Percentiles rank a stretch among this genome's conserved stretches.
These are phyloP conservation scores for Spathaspora girioi DNA, from an alignment of 805 yeast species.

Conservation along the genomic window DNA sequence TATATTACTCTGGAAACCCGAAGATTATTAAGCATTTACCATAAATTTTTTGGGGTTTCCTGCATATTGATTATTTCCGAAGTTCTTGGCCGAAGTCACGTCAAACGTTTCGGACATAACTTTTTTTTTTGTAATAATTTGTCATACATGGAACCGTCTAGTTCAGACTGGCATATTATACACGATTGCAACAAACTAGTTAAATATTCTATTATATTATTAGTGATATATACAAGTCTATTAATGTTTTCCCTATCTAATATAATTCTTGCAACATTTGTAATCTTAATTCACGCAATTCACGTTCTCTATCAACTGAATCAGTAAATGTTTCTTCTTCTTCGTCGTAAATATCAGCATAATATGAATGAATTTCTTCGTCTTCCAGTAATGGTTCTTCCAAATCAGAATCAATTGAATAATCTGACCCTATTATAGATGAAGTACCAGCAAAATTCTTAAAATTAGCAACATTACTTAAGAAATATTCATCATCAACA, in stretches of 20 bases:
- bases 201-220: background rate
- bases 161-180: no score
- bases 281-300: slow-evolving; percentile 34
- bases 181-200: background rate
- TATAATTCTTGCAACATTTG: slow-evolving; percentile 33
- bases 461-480: slow-evolving; percentile 16
- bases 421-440: background rate
- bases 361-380: slow-evolving; percentile 8
- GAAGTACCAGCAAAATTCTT: slow-evolving; percentile 23
- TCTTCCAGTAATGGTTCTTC: slow-evolving; percentile 11
- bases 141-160: no score
- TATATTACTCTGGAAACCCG: no score
- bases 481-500: slow-evolving; percentile 26
- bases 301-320: slow-evolving; percentile 25
- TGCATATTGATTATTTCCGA: no score
- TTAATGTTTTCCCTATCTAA: background rate
- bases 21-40: no score
- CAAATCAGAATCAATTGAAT: background rate
- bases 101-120: no score
- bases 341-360: background rate
- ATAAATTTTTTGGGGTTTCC: no score
- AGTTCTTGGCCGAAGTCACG: no score
- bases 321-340: background rate
- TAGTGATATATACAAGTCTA: slow-evolving; percentile 10
- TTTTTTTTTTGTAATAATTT: no score